Conservation (phyloP, 345 rosid genomes). For the Leavenworthia alabamica region DNA sequence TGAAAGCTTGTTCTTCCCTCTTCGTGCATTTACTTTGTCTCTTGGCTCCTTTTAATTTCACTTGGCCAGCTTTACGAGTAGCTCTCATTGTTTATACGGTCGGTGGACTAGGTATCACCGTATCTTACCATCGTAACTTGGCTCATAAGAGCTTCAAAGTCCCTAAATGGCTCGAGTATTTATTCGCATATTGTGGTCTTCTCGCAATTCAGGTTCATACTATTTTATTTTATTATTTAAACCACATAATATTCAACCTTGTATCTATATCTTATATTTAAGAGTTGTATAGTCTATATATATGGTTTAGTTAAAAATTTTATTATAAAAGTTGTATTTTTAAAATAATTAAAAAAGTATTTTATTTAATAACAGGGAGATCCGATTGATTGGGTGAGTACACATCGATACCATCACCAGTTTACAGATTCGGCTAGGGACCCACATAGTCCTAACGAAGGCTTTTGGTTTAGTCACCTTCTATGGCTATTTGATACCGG, state of each 20-base stretch:
- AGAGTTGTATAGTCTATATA: not conserved
- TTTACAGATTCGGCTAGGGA: slow-evolving; percentile 80
- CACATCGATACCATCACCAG: slow-evolving; percentile 83
- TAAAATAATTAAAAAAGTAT: no score
- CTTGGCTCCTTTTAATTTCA: slow-evolving; percentile 68
- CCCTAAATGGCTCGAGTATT: slow-evolving; percentile 81
- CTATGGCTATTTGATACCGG: slow-evolving; percentile 68
- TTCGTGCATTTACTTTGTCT: slow-evolving; percentile 59
- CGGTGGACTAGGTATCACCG: slow-evolving; percentile 69
- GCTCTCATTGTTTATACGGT: slow-evolving; percentile 44
- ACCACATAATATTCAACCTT: not conserved
- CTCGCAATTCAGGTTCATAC: slow-evolving; percentile 30
- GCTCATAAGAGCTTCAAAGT: slow-evolving; percentile 74
- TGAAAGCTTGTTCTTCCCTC: slow-evolving; percentile 41
- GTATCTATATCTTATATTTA: not conserved
- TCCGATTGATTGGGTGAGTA: slow-evolving; percentile 92
- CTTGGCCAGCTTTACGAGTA: slow-evolving; percentile 59
- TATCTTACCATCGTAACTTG: slow-evolving; percentile 66
- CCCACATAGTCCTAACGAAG: slow-evolving; percentile 89
- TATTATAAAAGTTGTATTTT: no score
- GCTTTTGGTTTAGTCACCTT: slow-evolving; percentile 87
- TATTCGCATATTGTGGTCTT: slow-evolving; percentile 69
- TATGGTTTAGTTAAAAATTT: no score
- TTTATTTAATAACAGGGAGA: slow-evolving; percentile 19
- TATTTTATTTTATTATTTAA: not conserved